Evolutionary conservation across 2,329 filamentous ascomycete genomes (phyloP), one percentile per base, ranked within the genome.

Genomic region (Hymenoscyphus fructigenus): DNA sequence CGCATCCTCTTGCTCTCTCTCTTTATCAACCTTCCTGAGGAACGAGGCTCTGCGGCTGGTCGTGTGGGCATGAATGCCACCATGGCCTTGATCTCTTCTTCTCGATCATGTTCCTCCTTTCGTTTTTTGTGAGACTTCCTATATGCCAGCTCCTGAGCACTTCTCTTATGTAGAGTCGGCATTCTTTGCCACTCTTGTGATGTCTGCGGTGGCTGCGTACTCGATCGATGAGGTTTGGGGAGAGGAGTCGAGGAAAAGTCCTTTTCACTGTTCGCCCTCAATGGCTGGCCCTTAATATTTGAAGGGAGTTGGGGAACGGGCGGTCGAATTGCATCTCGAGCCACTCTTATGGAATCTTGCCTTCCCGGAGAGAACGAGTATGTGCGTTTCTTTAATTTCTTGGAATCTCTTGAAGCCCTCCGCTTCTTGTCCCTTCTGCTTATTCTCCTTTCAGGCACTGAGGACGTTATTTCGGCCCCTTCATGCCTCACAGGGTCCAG

Each of bases 71-170:
- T 84, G 66, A 84, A 85, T 50, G 87, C 85, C 73, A 87, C 91
- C 90, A 97, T 91, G 62, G 91, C 88, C 75, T 89, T 91, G 74
- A 97, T 93, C 78, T 97, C 92, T 67, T 91, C 91, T 78, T 97
- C 93, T 64, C 94, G 85, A 65, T 90, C 84, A 74, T 87, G 86
- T 68, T 96, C 91, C 68, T 90, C 84, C 70, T 89, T 88, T 72
- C 89, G 88, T 71, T 89, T 86, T 78, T 91, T 96, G 80, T 87
- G 93, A 50, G 90, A 90, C 74, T 88, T 92, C 67, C 89, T 88
- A 65, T 88, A 85, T 60, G 85, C 78, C 32, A 89, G 80, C 60
- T 88, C 85, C 69, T 84, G 82, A 64, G 83, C 82, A 68, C 82
- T 82, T 71, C 85, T 85, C 75, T 89, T 91, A 70, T 87, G 83